Conservation (phyloP, 2,329 filamentous ascomycete genomes). For the Didymellaceae sp. region DNA sequence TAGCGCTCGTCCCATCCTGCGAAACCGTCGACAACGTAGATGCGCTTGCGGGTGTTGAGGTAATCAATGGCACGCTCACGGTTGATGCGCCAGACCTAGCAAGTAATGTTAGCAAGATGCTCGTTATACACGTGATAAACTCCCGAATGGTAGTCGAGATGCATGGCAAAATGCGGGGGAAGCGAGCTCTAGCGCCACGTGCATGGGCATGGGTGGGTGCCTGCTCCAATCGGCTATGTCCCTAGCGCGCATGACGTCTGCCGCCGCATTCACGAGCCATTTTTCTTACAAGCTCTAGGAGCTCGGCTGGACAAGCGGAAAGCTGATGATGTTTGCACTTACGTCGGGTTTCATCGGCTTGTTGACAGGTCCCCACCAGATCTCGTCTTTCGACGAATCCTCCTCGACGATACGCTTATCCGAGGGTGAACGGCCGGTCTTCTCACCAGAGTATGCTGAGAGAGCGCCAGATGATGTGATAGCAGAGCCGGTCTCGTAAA, state of each 20-base stretch:
- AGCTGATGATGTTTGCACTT: slow-evolving; percentile 53
- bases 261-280: slow-evolving; percentile 35
- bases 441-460: slow-evolving; percentile 96
- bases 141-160: slow-evolving; percentile 11
- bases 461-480: slow-evolving; percentile 95
- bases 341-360: slow-evolving; percentile 98
- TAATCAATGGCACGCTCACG: slow-evolving; percentile 98
- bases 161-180: slow-evolving; percentile 41
- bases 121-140: slow-evolving; percentile 26
- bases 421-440: slow-evolving; percentile 94
- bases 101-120: slow-evolving; percentile 35
- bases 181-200: slow-evolving; percentile 35
- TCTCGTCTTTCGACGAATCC: slow-evolving; percentile 81
- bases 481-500: slow-evolving; percentile 96
- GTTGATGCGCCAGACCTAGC: slow-evolving; percentile 98
- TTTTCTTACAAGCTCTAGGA: slow-evolving; percentile 18
- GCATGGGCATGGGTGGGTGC: slow-evolving; percentile 32
- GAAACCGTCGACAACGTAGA: slow-evolving; percentile 97
- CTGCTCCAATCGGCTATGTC: slow-evolving; percentile 38
- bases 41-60: slow-evolving; percentile 97
- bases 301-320: slow-evolving; percentile 21
- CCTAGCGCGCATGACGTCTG: slow-evolving; percentile 46
- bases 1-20: slow-evolving; percentile 99
- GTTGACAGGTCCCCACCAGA: slow-evolving; percentile 99
- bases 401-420: slow-evolving; percentile 99